Percentiles rank a stretch among this genome's conserved stretches.
phyloP scores from a whole-genome alignment of 225 moss, liverwort and hornwort genomes.

The Neckera pumila region DNA sequence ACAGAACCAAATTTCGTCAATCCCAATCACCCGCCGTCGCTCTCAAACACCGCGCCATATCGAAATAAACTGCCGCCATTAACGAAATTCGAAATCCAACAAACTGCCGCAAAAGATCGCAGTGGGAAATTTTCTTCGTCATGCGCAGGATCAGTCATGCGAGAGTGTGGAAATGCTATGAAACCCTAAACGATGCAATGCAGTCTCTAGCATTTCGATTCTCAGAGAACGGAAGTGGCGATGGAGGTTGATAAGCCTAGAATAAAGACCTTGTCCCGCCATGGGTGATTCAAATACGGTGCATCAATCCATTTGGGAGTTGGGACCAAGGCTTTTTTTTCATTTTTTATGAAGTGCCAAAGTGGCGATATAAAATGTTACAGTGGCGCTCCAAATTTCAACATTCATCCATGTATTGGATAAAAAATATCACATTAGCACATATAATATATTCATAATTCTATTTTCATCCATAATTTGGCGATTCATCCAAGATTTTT shows the following conservation, averaged over 20 bases:
- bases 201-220: background rate
- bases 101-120: background rate
- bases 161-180: background rate
- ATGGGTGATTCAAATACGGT: no score
- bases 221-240: background rate
- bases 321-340: background rate
- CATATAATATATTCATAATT: no score
- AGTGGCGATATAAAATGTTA: no score
- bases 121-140: background rate
- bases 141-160: background rate
- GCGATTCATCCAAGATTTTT: no score
- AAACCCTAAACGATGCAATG: background rate
- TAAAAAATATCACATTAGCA: no score
- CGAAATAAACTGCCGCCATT: background rate
- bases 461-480: no score
- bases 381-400: no score
- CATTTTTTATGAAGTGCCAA: no score
- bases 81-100: background rate
- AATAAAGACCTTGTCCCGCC: background rate
- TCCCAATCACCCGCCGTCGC: background rate
- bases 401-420: no score
- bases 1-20: background rate
- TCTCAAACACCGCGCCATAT: background rate
- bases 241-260: background rate
- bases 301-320: no score